These are phyloP conservation scores for Coleophoma cylindrospora DNA, from an alignment of 2,329 filamentous ascomycete species.

Conservation along the genomic window DNA sequence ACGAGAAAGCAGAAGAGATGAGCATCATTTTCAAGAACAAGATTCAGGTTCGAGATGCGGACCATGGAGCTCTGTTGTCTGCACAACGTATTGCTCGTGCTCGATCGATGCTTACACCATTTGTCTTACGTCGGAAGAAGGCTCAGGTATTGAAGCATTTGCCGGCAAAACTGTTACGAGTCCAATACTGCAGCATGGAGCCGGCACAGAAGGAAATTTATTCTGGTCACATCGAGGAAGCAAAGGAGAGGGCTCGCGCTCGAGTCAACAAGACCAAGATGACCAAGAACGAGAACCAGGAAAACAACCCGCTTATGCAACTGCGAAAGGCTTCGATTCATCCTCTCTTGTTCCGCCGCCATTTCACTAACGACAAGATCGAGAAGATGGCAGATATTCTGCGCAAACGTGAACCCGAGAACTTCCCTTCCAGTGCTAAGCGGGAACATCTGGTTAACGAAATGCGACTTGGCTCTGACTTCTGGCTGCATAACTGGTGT, in stretches of 20 bases:
- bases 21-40: constrained; percentile 88
- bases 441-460: constrained; percentile 47
- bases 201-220: constrained; percentile 70
- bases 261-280: constrained; percentile 45
- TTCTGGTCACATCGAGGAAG: constrained; percentile 59
- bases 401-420: constrained; percentile 59
- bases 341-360: constrained; percentile 76
- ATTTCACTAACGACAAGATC: constrained; percentile 72
- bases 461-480: constrained; percentile 55
- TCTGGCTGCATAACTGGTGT: constrained; percentile 62
- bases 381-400: constrained; percentile 74
- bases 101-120: constrained; percentile 88
- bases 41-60: constrained; percentile 73
- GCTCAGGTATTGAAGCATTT: constrained; percentile 83
- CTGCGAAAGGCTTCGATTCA: constrained; percentile 91
- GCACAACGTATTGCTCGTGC: constrained; percentile 82
- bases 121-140: constrained; percentile 91
- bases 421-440: constrained; percentile 45
- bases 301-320: constrained; percentile 78
- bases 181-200: constrained; percentile 79
- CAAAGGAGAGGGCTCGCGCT: constrained; percentile 52
- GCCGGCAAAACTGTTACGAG: constrained; percentile 70
- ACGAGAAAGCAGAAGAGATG: constrained; percentile 71
- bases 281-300: constrained; percentile 46
- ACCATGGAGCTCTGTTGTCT: constrained; percentile 79